Conservation (phyloP, 2,329 filamentous ascomycete genomes). For the Stromatinia cepivora region DNA sequence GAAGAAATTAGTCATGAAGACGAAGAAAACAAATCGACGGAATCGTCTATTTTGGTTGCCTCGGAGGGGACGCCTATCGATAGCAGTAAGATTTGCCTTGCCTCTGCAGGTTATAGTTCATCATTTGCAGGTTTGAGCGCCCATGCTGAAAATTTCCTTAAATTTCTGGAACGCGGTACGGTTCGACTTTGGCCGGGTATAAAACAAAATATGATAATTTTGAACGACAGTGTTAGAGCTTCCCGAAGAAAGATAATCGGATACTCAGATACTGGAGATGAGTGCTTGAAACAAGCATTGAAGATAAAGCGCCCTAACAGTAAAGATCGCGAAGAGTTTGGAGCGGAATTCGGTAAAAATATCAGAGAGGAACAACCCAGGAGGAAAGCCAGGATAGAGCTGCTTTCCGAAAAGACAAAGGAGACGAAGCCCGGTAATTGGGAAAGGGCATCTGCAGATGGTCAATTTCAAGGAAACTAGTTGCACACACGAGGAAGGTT, state of each 20-base stretch:
- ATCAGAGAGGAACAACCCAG: neutral
- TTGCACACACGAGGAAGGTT: neutral
- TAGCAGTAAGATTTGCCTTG: neutral
- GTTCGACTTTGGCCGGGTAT: neutral
- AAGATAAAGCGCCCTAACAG: neutral
- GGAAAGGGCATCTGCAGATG: no score
- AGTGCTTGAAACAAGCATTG: neutral
- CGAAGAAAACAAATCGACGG: neutral
- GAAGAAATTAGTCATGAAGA: no score
- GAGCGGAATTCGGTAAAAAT: neutral
- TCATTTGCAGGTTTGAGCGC: neutral
- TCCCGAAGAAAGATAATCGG: rapidly evolving
- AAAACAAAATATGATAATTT: neutral
- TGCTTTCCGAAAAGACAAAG: neutral
- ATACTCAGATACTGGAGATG: neutral
- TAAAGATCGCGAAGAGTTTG: no score
- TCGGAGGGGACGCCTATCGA: neutral
- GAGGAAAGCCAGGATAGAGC: neutral
- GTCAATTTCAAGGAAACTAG: no score
- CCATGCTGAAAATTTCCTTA: no score
- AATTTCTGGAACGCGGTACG: neutral
- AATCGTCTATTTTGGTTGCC: neutral
- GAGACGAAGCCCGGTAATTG: neutral
- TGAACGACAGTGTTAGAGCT: neutral
- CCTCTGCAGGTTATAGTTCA: neutral